phyloP scores from a whole-genome alignment of 164 flowering plant species.

The Pachysandra terminalis region DNA sequence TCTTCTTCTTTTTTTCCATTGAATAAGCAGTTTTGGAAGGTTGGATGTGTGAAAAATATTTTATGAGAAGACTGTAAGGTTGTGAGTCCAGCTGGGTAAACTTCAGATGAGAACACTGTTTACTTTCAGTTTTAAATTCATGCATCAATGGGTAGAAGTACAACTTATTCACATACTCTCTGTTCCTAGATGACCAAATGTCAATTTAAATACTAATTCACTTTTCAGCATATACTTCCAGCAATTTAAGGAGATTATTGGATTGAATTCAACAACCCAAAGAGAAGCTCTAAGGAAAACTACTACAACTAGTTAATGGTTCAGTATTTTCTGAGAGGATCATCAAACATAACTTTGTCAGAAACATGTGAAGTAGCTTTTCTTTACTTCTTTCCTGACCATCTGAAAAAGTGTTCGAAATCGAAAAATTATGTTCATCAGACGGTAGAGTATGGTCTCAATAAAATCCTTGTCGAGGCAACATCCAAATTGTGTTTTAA shows the following conservation, averaged over 20 bases:
- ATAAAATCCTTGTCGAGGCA: too few relatives aligned
- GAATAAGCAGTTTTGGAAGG: conserved; percentile 44
- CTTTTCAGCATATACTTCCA: too few relatives aligned
- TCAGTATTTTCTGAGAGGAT: too few relatives aligned
- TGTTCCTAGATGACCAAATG: not conserved
- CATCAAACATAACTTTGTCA: too few relatives aligned
- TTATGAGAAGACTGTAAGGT: conserved; percentile 13
- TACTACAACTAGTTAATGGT: too few relatives aligned
- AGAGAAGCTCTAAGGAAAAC: too few relatives aligned
- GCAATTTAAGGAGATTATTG: not conserved
- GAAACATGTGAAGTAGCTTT: too few relatives aligned
- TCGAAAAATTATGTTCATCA: too few relatives aligned
- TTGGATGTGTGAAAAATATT: conserved; percentile 17
- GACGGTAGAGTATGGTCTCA: too few relatives aligned
- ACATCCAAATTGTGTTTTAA: too few relatives aligned
- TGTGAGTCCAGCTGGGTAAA: conserved; percentile 18
- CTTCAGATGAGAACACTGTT: conserved; percentile 15
- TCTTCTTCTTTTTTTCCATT: conserved; percentile 11
- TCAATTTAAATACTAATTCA: not conserved
- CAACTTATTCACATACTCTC: not conserved
- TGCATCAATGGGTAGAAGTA: conserved; percentile 2
- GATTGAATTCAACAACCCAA: not conserved
- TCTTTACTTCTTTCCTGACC: too few relatives aligned
- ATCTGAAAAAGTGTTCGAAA: too few relatives aligned
- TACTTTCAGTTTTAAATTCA: not conserved